Evolutionary conservation across 2,329 filamentous ascomycete species (phyloP).

Genomic region (Clonostachys solani): DNA sequence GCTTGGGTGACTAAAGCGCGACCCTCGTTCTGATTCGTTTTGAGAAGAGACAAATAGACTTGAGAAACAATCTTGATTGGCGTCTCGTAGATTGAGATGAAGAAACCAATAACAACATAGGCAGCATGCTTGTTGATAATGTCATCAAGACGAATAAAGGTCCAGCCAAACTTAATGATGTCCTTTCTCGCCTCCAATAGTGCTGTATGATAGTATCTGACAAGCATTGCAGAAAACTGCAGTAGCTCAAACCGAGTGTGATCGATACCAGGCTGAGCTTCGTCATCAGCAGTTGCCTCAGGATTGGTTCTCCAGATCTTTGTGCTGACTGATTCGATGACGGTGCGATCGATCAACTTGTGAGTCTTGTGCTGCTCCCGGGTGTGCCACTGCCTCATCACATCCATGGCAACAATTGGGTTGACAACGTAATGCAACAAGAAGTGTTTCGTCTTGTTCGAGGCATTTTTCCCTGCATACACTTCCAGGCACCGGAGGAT

Average conservation of each 20-base stretch:
- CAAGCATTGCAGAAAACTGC: slow-evolving; percentile 88
- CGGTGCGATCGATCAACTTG: slow-evolving; percentile 76
- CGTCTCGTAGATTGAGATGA: slow-evolving; percentile 95
- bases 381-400: slow-evolving; percentile 75
- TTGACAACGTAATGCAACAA: slow-evolving; percentile 90
- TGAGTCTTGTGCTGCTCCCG: slow-evolving; percentile 52
- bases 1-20: slow-evolving; percentile 89
- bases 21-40: slow-evolving; percentile 93
- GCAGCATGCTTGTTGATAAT: slow-evolving; percentile 99
- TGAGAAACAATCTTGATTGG: slow-evolving; percentile 94
- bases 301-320: slow-evolving; percentile 92
- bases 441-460: slow-evolving; percentile 91
- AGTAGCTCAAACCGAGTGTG: slow-evolving; percentile 95
- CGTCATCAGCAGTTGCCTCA: slow-evolving; percentile 78
- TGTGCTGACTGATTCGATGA: slow-evolving; percentile 86
- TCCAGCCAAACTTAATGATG: slow-evolving; percentile 99
- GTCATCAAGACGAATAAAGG: slow-evolving; percentile 96
- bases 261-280: slow-evolving; percentile 80
- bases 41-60: slow-evolving; percentile 86
- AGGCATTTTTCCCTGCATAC: slow-evolving; percentile 73
- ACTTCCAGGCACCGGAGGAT: slow-evolving; percentile 83
- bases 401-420: slow-evolving; percentile 93
- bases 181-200: slow-evolving; percentile 93
- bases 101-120: slow-evolving; percentile 95
- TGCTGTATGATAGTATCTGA: slow-evolving; percentile 89